These are phyloP conservation scores for Fusarium brevicatenulatum DNA, from an alignment of 2,329 filamentous ascomycete species.

Conservation along the genomic window DNA sequence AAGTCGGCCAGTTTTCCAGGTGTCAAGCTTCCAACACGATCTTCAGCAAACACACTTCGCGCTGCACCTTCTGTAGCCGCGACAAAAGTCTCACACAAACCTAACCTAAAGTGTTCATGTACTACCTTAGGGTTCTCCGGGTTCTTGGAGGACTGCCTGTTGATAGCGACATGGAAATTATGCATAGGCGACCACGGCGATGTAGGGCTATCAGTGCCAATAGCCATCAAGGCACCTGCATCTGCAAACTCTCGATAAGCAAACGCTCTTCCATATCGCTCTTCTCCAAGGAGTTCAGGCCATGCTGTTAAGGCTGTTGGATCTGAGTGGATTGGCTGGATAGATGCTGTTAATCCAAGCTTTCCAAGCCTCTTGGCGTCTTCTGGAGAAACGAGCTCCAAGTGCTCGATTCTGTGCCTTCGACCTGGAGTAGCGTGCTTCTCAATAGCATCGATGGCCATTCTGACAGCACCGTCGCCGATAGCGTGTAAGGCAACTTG, in stretches of 20 bases:
- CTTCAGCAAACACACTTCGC: constrained; percentile 61
- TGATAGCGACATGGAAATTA: constrained; percentile 67
- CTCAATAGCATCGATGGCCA: constrained; percentile 64
- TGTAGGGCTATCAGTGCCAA: constrained; percentile 67
- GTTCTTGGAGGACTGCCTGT: constrained; percentile 63
- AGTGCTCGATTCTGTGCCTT: constrained; percentile 70
- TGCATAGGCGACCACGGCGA: constrained; percentile 62
- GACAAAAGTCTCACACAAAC: constrained; percentile 60
- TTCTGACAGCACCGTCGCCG: constrained; percentile 66
- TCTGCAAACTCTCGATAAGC: constrained; percentile 69
- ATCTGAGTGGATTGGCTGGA: constrained; percentile 66
- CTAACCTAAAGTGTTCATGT: constrained; percentile 62
- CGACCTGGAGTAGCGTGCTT: constrained; percentile 52
- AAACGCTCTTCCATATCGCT: constrained; percentile 64
- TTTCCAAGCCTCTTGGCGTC: constrained; percentile 65
- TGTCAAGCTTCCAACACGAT: constrained; percentile 59
- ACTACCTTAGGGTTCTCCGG: constrained; percentile 53
- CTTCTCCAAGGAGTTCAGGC: constrained; percentile 63
- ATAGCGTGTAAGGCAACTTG: constrained; percentile 72
- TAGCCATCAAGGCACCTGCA: constrained; percentile 60
- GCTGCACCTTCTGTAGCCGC: constrained; percentile 63
- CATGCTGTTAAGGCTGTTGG: constrained; percentile 68
- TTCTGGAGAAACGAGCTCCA: constrained; percentile 64
- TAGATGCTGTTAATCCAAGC: constrained; percentile 66
- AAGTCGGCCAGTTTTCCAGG: constrained; percentile 65